Evolutionary conservation across 805 yeast genomes (phyloP), one percentile per base, ranked within the genome.

Genomic region (Helenozyma baotianmanensis): DNA sequence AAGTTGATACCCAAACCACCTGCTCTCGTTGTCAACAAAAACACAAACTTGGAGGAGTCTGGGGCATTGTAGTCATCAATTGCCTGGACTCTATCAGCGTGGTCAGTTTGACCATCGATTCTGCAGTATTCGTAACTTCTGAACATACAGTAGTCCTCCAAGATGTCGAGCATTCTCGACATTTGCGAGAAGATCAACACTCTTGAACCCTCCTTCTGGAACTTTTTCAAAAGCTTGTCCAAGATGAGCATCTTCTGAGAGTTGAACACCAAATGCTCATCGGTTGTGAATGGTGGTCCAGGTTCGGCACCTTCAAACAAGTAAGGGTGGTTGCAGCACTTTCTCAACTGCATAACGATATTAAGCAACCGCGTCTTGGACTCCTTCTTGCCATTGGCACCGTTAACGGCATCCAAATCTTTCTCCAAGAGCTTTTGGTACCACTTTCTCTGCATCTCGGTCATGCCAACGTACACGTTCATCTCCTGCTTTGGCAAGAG

Each of bases 1-100:
- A 83, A 68, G 52, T 83, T 83, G 49, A 83, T 83, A 59, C 94
- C 94, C 54, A 87, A 69, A 9, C 96, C 96, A 59, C 96, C 92
- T 27, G 94, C 94, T 67, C 94, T 75, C 3, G 94, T 83, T 4
- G 94, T 83, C 44, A 83, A 64, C 40, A 83, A 58, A 46, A 83
- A 83, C n/a, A 82, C 68, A 53, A 83, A 83, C 46, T 83, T 83
- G 10, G 74, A 69, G 5, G 83, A 75, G 25, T 68, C 84, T 9
- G 87, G 88, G n/a, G 72, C 76, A 50, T 83, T 83, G 54, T 80
- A 83, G 24, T 80, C 88, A 58, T 83, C 94, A 42, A 83, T 83
- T 1, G 88, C 81, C 36, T 69, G 64, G 21, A 83, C 74, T 64
- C 94, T 70, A 52, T 82, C 90, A 22, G 75, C 72, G 48, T 83